Conservation (phyloP, 345 rosid species). For the Lagerstroemia speciosa region DNA sequence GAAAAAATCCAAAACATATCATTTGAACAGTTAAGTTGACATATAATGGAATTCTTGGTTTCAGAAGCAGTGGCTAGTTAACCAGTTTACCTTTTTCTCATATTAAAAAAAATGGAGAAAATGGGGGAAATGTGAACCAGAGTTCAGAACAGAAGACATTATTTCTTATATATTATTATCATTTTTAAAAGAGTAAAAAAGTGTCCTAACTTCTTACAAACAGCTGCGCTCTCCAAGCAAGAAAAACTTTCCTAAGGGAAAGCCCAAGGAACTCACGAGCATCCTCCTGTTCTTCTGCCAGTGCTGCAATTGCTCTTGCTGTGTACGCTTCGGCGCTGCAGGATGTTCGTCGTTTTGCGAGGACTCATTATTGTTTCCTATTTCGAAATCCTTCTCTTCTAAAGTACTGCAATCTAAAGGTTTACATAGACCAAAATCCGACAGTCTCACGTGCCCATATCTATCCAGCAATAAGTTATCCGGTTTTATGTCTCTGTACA, state of each 20-base stretch:
- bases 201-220: neutral
- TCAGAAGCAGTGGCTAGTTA: neutral
- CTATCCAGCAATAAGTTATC: constrained; percentile 92
- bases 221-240: neutral
- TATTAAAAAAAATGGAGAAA: neutral
- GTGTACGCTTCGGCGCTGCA: constrained; percentile 57
- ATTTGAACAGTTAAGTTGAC: neutral
- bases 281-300: constrained; percentile 89
- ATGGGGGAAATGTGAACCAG: neutral
- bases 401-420: constrained; percentile 93
- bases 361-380: constrained; percentile 58
- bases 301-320: constrained; percentile 70
- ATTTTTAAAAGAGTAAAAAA: neutral
- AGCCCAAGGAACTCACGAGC: constrained; percentile 38
- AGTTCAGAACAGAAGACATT: neutral
- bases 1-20: neutral
- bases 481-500: constrained; percentile 9
- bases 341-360: constrained; percentile 74
- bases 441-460: constrained; percentile 88
- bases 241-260: neutral
- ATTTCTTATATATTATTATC: neutral
- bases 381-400: constrained; percentile 83
- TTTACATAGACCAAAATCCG: constrained; percentile 97
- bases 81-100: neutral
- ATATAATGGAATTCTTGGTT: neutral